These are phyloP conservation scores for Leptomonas pyrrhocoris DNA, from an alignment of 208 protist species.

Conservation along the genomic window DNA sequence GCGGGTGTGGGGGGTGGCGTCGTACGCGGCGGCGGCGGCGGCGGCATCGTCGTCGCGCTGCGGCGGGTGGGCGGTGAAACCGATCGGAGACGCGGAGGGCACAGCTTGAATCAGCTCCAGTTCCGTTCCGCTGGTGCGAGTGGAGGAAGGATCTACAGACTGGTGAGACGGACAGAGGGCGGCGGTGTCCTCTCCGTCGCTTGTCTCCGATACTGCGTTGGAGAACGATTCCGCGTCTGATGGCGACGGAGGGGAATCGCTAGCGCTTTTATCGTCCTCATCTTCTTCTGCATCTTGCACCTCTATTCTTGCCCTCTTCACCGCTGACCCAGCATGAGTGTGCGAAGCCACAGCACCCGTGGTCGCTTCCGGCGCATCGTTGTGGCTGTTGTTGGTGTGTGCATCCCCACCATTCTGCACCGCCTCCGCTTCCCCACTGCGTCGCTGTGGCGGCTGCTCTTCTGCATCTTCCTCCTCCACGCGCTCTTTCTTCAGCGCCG, in stretches of 20 bases:
- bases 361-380: too few species aligned
- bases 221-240: slow-evolving; percentile 5
- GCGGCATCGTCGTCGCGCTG: background rate
- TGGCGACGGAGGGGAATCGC: background rate
- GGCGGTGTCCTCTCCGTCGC: background rate
- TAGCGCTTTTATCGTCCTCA: background rate
- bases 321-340: too few species aligned
- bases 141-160: slow-evolving; percentile 10
- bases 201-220: slow-evolving; percentile 9
- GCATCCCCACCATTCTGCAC: too few species aligned
- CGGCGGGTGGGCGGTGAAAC: background rate
- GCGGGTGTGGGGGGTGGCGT: slow-evolving; percentile 27
- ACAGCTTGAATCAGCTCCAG: slow-evolving; percentile 18
- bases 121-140: slow-evolving; percentile 29
- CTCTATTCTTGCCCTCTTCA: too few species aligned
- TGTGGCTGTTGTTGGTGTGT: too few species aligned
- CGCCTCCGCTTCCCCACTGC: too few species aligned
- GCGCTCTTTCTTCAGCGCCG: too few species aligned
- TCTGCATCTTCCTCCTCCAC: too few species aligned
- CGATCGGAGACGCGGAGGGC: background rate
- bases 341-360: too few species aligned
- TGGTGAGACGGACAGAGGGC: background rate
- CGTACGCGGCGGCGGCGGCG: background rate
- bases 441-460: too few species aligned
- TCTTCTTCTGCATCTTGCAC: background rate